Evolutionary conservation across 73 alveolate species (phyloP).

Genomic region (Paramecium caudatum): DNA sequence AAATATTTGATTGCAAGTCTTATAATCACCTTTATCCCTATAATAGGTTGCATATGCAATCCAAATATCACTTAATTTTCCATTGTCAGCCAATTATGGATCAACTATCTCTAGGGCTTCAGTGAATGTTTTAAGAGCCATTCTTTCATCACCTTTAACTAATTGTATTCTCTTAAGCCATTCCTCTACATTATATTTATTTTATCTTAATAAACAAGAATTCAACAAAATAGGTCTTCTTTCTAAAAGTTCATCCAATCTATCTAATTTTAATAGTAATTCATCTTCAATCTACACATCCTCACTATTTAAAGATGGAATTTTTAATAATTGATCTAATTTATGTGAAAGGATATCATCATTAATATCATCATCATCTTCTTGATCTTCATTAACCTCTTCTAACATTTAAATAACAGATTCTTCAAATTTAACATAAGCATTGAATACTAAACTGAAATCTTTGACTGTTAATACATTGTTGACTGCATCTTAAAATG

Average conservation of each 20-base stretch:
- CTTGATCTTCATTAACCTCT: slow-evolving; percentile 74
- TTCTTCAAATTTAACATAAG: slow-evolving; percentile 97
- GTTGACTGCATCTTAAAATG: slow-evolving; percentile 96
- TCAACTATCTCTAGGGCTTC: slow-evolving; percentile 94
- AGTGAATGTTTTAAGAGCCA: slow-evolving; percentile 86
- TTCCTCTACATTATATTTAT: slow-evolving; percentile 95
- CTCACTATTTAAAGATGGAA: slow-evolving; percentile 72
- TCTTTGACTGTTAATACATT: slow-evolving; percentile 94
- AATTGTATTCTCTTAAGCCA: slow-evolving; percentile 94
- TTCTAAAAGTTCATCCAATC: slow-evolving; percentile 89
- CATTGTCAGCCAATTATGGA: slow-evolving; percentile 89
- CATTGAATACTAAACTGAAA: slow-evolving; percentile 95
- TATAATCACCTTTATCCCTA: slow-evolving; percentile 83
- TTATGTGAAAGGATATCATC: background rate
- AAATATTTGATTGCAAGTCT: slow-evolving; percentile 83
- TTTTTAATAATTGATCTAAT: slow-evolving; percentile 26
- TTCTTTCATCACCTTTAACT: slow-evolving; percentile 81
- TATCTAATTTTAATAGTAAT: slow-evolving; percentile 78
- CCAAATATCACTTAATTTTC: slow-evolving; percentile 94
- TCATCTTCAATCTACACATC: slow-evolving; percentile 84
- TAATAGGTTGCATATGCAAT: slow-evolving; percentile 89
- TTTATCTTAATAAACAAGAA: slow-evolving; percentile 90
- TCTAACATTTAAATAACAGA: slow-evolving; percentile 78
- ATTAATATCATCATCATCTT: slow-evolving; percentile 79
- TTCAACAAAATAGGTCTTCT: slow-evolving; percentile 94